Evolutionary conservation across 2,329 filamentous ascomycete genomes (phyloP), one percentile per base, ranked within the genome.

Genomic region (Fusarium chuoi): DNA sequence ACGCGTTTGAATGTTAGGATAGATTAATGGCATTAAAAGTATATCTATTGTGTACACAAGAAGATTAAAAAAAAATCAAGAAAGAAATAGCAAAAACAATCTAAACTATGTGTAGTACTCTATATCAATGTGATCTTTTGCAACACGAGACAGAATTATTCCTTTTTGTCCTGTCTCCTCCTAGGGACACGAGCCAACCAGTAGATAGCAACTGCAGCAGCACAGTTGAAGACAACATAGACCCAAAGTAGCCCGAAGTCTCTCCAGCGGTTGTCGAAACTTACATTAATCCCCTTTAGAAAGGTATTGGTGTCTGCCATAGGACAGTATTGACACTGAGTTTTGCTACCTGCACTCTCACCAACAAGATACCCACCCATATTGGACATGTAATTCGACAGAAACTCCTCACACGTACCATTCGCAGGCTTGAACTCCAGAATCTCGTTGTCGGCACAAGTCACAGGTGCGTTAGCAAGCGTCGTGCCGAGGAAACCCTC

Each of bases 401-500:
- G 7, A 28, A 68, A 68, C 3, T 68, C 48, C 7, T 8, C 38
- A 2, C 65, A 68, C 0, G 65, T 63, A 5, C 65, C 65, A 4
- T 68, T 68, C 0, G 48, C 24, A 3, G 65, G 65, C 7, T 35
- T 63, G 20, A 68, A 68, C 30, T 55, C 22, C 42, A 68, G 2
- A 1, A 68, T 49, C n/a, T 68, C 65, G 3, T 62, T 68, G 4
- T 36, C 36, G 4, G 65, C 56, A 2, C 65, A 68, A 12, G 64
- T 55, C 0, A 68, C 65, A 0, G 78, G 52, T 0, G 88, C 88
- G 67, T 91, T 89, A 6, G 90, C 90, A 13, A 96, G 82, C 1
- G 88, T 89, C 2, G 88, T 88, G 0, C 89, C 87, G 3, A 94
- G 81, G 81, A 95, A 88, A 3, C 89, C 91, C 42, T 88, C 87